Evolutionary conservation across 2,329 filamentous ascomycete genomes (phyloP), one percentile per base, ranked within the genome.

Genomic region (Trichophaea hybrida): DNA sequence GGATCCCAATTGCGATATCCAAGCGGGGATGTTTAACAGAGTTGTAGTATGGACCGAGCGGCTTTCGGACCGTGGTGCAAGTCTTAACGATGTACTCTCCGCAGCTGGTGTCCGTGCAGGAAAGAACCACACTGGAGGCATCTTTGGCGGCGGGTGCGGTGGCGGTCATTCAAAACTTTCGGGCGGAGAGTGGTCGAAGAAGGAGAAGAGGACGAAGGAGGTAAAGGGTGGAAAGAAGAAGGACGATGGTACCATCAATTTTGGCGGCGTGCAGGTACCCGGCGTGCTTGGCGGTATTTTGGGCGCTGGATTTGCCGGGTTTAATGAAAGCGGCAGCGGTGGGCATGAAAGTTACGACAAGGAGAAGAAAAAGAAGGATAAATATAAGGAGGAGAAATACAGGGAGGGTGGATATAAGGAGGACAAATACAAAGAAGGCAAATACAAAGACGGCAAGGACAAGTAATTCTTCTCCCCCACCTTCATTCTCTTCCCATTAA

Each of bases 31-130:
- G 84, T 86, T 81, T 69, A 73, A 76, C 44, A 77, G 78, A 3
- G 81, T 86, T 4, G 74, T 82, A 67, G 73, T 74, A n/a, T 87
- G 83, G 83, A 84, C 81, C 0, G 79, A 87, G 54, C 79, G 83
- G 66, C 78, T 84, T 59, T 77, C 82, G 2, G 82, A 85, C 63
- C 81, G 82, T 48, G 79, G 79, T 4, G 75, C 80, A 56, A 78
- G 82, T 55, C 76, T 97, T 15, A 84, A 94, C 69, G 75, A 80
- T 57, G 69, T 93, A n/a, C 78, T 98, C 7, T 84, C 81, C 52
- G 88, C 89, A 0, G 83, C 94, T 57, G 88, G 86, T 5, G 93
- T 98, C 61, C 85, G 82, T 69, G 77, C 78, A 6, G 89, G 91
- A 49, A 84, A 83, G 71, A 98, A 97, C 71, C 88, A 95, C 70